phyloP scores from a whole-genome alignment of 108 stramenopile genomes.

The Chaetoceros muelleri region DNA sequence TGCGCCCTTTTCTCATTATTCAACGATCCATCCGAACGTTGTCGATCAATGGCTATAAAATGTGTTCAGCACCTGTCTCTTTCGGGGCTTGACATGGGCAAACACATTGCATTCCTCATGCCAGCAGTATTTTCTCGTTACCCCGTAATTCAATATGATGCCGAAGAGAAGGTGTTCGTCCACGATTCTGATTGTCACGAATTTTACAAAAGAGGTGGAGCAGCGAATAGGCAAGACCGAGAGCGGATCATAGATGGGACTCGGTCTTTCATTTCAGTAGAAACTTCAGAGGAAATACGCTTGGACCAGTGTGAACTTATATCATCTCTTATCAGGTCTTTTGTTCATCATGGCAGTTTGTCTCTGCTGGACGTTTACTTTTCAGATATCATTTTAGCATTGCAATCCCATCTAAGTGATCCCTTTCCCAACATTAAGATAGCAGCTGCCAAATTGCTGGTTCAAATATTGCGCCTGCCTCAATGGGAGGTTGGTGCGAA shows the following conservation, averaged over 20 bases:
- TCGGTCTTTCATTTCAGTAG: conserved; percentile 19
- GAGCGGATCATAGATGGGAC: conserved; percentile 13
- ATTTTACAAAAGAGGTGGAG: conserved; percentile 44
- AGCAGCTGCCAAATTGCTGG: conserved; percentile 13
- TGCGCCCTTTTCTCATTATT: conserved; percentile 17
- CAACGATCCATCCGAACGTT: conserved; percentile 20
- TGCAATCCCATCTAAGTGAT: conserved; percentile 33
- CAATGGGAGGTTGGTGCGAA: conserved; percentile 31
- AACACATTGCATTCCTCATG: conserved; percentile 36
- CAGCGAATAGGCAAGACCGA: conserved; percentile 35
- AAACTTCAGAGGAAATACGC: conserved; percentile 44
- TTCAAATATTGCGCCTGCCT: conserved; percentile 22
- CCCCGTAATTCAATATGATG: conserved; percentile 30
- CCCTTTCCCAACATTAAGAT: conserved; percentile 37
- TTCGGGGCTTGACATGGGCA: conserved; percentile 19
- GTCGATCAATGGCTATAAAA: conserved; percentile 27
- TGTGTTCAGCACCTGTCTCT: conserved; percentile 23
- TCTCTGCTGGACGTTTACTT: conserved; percentile 36
- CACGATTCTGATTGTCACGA: conserved; percentile 32
- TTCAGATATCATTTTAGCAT: conserved; percentile 32
- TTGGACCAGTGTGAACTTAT: conserved; percentile 25
- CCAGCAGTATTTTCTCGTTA: conserved; percentile 33
- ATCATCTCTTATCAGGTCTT: conserved; percentile 17
- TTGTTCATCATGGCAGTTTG: conserved; percentile 4
- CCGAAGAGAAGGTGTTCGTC: conserved; percentile 46